Conservation (phyloP, 176 grass and related monocot genomes). For the barley (Hordeum vulgare) region DNA sequence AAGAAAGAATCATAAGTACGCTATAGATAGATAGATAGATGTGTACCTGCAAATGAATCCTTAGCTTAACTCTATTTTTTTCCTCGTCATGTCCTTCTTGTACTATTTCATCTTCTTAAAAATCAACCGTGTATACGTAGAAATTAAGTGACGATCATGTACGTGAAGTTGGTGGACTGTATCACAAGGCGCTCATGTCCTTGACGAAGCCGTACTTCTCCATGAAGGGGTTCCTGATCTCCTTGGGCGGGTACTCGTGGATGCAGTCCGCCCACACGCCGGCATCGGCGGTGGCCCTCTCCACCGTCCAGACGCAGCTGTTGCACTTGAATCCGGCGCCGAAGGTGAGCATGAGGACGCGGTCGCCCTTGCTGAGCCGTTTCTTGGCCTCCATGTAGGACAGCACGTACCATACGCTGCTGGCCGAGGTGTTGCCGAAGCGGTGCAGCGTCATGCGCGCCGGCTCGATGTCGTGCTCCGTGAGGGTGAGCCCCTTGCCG, state of each 20-base stretch:
- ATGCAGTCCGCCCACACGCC: slow-evolving; percentile 78
- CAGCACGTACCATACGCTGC: slow-evolving; percentile 90
- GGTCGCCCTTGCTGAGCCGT: slow-evolving; percentile 44
- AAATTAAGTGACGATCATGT: neutral
- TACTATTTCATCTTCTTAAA: neutral
- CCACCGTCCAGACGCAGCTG: slow-evolving; percentile 76
- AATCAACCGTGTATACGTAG: neutral
- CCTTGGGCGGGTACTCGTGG: slow-evolving; percentile 53
- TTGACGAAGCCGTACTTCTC: slow-evolving; percentile 90
- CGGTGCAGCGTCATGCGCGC: slow-evolving; percentile 86
- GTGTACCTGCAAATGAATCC: slow-evolving; percentile 14
- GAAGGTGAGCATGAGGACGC: slow-evolving; percentile 89
- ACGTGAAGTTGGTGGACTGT: neutral
- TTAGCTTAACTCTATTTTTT: neutral
- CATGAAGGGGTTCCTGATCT: slow-evolving; percentile 58
- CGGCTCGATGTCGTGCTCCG: slow-evolving; percentile 69
- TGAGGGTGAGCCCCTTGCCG: slow-evolving; percentile 52
- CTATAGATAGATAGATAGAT: slow-evolving; percentile 5
- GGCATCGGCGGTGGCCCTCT: slow-evolving; percentile 30
- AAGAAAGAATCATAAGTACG: slow-evolving; percentile 25
- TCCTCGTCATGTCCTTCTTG: neutral
- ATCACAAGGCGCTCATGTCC: slow-evolving; percentile 41
- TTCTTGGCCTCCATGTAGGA: slow-evolving; percentile 85
- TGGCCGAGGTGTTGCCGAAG: slow-evolving; percentile 91
- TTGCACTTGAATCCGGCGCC: slow-evolving; percentile 98